These are phyloP conservation scores for Hansenula lynferdii DNA, from an alignment of 1,139 yeast genomes.

Conservation along the genomic window DNA sequence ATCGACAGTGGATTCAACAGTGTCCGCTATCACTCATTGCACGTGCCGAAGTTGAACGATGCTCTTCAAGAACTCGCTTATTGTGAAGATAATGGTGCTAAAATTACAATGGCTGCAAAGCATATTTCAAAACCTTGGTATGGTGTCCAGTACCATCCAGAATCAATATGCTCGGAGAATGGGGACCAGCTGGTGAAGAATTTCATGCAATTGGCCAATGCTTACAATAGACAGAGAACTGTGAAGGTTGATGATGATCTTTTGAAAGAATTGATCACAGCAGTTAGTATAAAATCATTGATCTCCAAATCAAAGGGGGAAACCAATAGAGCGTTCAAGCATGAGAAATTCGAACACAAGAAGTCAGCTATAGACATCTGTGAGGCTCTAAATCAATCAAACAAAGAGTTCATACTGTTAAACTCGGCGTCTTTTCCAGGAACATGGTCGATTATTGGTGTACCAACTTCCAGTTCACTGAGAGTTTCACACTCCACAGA, in stretches of 20 bases:
- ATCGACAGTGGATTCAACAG: conserved; percentile 47
- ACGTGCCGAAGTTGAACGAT: conserved; percentile 34
- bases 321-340: not conserved
- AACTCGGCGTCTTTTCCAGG: conserved; percentile 83
- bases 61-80: conserved; percentile 52
- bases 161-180: conserved; percentile 74
- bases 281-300: not conserved
- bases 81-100: conserved; percentile 32
- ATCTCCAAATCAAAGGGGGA: not conserved
- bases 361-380: conserved; percentile 39
- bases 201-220: conserved; percentile 53
- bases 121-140: conserved; percentile 63
- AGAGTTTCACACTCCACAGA: conserved; percentile 55
- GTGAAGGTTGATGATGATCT: conserved; percentile 2
- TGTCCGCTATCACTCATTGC: conserved; percentile 88
- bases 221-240: conserved; percentile 30
- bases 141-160: conserved; percentile 98
- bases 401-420: conserved; percentile 47
- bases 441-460: conserved; percentile 80
- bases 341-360: not conserved
- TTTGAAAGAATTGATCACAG: not conserved
- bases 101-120: conserved; percentile 73
- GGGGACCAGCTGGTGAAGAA: conserved; percentile 59
- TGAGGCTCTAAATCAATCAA: conserved; percentile 31
- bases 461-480: conserved; percentile 53